A percentile compares a stretch with the other conserved stretches of the same genome.
Conservation (phyloP, 2,329 filamentous ascomycete genomes). For the Chalaropsis ovoidea region DNA sequence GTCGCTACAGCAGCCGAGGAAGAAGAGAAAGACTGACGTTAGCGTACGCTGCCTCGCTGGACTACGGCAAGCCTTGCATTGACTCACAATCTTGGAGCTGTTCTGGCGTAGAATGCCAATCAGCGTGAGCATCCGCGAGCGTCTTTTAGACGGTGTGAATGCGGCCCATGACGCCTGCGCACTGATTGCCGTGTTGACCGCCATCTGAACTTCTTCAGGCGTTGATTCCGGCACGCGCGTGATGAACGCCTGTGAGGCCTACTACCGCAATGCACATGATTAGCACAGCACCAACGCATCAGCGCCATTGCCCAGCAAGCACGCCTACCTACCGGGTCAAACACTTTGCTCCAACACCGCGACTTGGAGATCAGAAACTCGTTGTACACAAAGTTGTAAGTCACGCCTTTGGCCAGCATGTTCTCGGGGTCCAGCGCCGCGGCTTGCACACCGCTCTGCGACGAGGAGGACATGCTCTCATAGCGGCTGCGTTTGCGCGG, state of each 20-base stretch:
- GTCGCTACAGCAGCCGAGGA: slow-evolving; percentile 1
- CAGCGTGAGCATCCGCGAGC: slow-evolving; percentile 17
- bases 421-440: background rate
- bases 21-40: background rate
- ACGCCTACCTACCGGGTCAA: slow-evolving; percentile 25
- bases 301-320: background rate
- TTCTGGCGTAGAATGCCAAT: slow-evolving; percentile 19
- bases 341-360: slow-evolving; percentile 26
- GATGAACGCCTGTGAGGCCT: slow-evolving; percentile 27
- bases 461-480: slow-evolving; percentile 14
- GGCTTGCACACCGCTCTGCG: background rate
- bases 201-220: slow-evolving; percentile 25
- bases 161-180: slow-evolving; percentile 25
- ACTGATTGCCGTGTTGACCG: slow-evolving; percentile 23
- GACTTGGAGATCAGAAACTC: slow-evolving; percentile 26
- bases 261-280: background rate
- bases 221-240: slow-evolving; percentile 29
- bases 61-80: background rate
- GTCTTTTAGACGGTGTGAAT: slow-evolving; percentile 13
- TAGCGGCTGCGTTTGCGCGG: slow-evolving; percentile 17
- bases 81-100: slow-evolving; percentile 23
- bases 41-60: background rate
- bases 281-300: background rate
- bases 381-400: slow-evolving; percentile 27
- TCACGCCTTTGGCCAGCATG: slow-evolving; percentile 17